Evolutionary conservation across 2,329 filamentous ascomycete genomes (phyloP).

Genomic region (Stachybotrys chlorohalonatus): DNA sequence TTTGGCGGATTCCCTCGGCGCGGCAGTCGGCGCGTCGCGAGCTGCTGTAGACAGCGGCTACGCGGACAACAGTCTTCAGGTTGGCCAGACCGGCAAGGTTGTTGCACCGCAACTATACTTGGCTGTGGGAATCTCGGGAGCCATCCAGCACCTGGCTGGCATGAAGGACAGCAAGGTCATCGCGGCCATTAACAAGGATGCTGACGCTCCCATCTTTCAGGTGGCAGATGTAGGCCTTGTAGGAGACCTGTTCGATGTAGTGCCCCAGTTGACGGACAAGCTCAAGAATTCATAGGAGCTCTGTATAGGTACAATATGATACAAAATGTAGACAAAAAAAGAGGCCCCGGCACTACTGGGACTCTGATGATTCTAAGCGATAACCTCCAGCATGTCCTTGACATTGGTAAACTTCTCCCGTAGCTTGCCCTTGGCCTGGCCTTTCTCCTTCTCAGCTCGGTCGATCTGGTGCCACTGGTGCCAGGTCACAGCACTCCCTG

Average conservation of each 20-base stretch:
- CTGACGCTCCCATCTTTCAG: constrained; percentile 96
- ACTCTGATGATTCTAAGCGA: constrained; percentile 20
- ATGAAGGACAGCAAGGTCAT: constrained; percentile 99
- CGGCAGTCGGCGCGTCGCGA: constrained; percentile 90
- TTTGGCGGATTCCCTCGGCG: constrained; percentile 83
- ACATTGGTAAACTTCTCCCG: constrained; percentile 60
- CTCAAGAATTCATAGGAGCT: constrained; percentile 49
- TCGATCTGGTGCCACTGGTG: constrained; percentile 80
- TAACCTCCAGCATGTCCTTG: constrained; percentile 47
- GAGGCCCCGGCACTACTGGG: neutral
- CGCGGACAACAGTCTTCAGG: constrained; percentile 95
- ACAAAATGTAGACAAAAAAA: constrained; percentile 4
- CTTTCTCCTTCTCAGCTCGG: constrained; percentile 60
- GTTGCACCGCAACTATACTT: constrained; percentile 94
- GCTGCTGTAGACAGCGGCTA: constrained; percentile 96
- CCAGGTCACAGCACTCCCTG: constrained; percentile 65
- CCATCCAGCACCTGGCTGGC: constrained; percentile 94
- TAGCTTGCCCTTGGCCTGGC: constrained; percentile 60
- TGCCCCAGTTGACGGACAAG: constrained; percentile 94
- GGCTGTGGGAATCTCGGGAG: constrained; percentile 90
- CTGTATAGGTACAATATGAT: neutral
- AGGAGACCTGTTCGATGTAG: constrained; percentile 90
- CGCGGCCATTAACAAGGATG: constrained; percentile 96
- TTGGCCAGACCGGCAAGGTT: constrained; percentile 97
- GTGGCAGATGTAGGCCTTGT: constrained; percentile 93